Conservation (phyloP, 140 eudicot species). For the Senecio squalidus region DNA sequence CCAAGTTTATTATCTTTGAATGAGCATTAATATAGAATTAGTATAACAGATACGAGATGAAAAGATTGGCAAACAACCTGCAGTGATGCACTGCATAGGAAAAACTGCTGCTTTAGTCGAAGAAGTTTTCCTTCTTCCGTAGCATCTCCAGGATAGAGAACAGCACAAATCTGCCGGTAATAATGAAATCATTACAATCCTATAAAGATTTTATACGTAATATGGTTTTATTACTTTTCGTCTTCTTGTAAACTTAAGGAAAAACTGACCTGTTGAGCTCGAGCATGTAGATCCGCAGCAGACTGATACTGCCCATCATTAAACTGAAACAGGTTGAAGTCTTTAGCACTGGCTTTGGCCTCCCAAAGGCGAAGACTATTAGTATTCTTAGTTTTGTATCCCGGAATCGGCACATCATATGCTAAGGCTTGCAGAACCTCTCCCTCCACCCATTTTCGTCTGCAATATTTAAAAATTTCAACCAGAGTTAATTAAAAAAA, state of each 20-base stretch:
- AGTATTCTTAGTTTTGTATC: conserved; percentile 93
- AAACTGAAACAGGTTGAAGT: conserved; percentile 81
- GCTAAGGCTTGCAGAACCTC: conserved; percentile 94
- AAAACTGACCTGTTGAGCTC: conserved; percentile 83
- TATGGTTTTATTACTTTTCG: background rate
- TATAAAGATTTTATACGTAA: background rate
- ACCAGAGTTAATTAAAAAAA: background rate
- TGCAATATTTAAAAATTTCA: conserved; percentile 14
- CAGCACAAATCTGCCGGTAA: conserved; percentile 84
- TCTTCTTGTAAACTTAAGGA: too few relatives aligned
- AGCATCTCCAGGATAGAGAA: conserved; percentile 97
- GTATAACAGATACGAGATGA: background rate
- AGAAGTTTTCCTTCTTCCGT: conserved; percentile 92
- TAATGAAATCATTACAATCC: background rate
- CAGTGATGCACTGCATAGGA: conserved; percentile 98
- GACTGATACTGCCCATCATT: conserved; percentile 93
- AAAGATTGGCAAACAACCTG: conserved; percentile 53
- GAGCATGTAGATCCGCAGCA: conserved; percentile 83
- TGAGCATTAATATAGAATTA: too few relatives aligned
- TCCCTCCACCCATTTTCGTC: conserved; percentile 95
- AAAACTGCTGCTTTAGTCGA: conserved; percentile 92
- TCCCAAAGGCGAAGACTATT: conserved; percentile 99
- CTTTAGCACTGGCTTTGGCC: conserved; percentile 82
- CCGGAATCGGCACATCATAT: conserved; percentile 98
- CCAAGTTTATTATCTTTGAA: background rate